Conservation (phyloP, 2,329 filamentous ascomycete species). For the Plectosphaerella plurivora region DNA sequence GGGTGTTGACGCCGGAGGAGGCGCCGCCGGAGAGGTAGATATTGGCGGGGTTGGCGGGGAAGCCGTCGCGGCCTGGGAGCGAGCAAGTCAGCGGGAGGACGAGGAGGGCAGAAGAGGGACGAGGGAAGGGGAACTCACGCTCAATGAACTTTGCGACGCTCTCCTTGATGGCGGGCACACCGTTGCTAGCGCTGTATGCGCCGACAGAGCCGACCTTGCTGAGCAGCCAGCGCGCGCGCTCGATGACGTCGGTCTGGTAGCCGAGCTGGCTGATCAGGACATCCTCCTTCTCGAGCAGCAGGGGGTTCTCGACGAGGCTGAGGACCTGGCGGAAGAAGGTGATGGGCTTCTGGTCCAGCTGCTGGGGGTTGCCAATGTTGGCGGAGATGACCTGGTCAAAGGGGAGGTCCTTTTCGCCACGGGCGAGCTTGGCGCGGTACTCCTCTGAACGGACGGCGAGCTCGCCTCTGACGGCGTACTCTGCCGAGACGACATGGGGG, state of each 20-base stretch:
- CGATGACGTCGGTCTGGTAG: constrained; percentile 87
- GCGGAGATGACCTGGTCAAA: constrained; percentile 91
- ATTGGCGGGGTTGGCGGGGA: constrained; percentile 71
- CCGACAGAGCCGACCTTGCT: constrained; percentile 85
- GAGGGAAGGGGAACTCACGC: constrained; percentile 48
- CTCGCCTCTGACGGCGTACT: constrained; percentile 96
- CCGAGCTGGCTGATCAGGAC: constrained; percentile 71
- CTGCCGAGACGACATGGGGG: constrained; percentile 76
- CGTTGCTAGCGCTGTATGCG: constrained; percentile 93
- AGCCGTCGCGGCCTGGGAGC: constrained; percentile 72
- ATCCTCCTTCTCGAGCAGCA: constrained; percentile 75
- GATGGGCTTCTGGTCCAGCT: constrained; percentile 97
- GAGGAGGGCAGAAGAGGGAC: no score
- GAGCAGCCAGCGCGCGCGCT: constrained; percentile 75
- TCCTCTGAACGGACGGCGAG: constrained; percentile 90
- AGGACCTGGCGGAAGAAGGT: constrained; percentile 98
- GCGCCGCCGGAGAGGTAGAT: constrained; percentile 92
- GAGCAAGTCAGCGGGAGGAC: not conserved
- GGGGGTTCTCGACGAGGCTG: constrained; percentile 86
- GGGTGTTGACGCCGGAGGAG: constrained; percentile 89
- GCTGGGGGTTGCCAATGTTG: constrained; percentile 98
- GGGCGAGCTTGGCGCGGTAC: constrained; percentile 70
- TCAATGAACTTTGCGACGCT: constrained; percentile 93
- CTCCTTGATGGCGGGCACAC: constrained; percentile 79
- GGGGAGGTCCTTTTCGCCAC: constrained; percentile 60